A percentile compares a stretch with the other conserved stretches of the same genome.
Evolutionary conservation across 306 rosid genomes (phyloP).

Genomic region (Carpinus fangiana): DNA sequence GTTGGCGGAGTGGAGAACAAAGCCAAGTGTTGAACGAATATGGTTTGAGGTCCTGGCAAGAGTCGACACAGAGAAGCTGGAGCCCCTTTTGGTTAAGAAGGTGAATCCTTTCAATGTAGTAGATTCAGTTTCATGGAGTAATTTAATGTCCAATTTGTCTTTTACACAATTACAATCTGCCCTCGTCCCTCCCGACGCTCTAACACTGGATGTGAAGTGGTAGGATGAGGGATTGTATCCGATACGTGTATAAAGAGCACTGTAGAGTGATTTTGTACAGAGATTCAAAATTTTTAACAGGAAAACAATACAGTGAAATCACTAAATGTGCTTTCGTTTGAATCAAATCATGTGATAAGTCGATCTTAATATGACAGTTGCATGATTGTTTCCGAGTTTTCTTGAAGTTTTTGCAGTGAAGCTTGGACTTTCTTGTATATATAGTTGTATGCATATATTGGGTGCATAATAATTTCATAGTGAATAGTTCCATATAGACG

Average conservation of each 20-base stretch:
- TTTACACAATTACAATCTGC: slow-evolving; percentile 66
- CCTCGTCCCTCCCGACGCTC: slow-evolving; percentile 76
- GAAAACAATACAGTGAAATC: slow-evolving; percentile 10
- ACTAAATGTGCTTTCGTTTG: background rate
- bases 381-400: background rate
- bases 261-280: slow-evolving; percentile 47
- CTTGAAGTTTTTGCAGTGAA: background rate
- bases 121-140: slow-evolving; percentile 72
- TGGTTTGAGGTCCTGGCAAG: slow-evolving; percentile 67
- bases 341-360: background rate
- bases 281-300: slow-evolving; percentile 20
- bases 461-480: background rate
- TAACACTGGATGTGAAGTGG: slow-evolving; percentile 91
- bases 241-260: slow-evolving; percentile 33
- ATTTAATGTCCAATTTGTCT: slow-evolving; percentile 74
- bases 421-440: background rate
- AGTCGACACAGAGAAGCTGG: slow-evolving; percentile 53
- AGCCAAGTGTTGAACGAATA: slow-evolving; percentile 50
- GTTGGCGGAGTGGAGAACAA: slow-evolving; percentile 76
- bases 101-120: slow-evolving; percentile 54
- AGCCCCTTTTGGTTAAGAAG: slow-evolving; percentile 56
- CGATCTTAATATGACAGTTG: background rate
- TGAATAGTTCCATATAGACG: background rate
- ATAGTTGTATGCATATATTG: background rate
- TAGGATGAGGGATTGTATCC: slow-evolving; percentile 35